phyloP scores from a whole-genome alignment of 1,284 basidiomycete genomes.

The Fomes fomentarius region DNA sequence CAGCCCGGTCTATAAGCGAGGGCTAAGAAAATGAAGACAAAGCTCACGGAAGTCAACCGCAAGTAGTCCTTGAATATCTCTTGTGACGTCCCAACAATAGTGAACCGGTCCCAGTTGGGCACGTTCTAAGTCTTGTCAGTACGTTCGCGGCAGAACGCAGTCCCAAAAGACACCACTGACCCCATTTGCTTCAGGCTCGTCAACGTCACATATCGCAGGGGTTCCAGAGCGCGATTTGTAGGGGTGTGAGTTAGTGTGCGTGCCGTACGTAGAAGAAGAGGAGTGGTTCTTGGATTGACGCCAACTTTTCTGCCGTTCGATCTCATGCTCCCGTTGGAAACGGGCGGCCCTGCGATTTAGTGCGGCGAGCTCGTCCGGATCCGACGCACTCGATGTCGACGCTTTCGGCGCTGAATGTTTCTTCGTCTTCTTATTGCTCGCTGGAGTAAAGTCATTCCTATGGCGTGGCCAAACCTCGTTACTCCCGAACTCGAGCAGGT shows the following conservation, averaged over 20 bases:
- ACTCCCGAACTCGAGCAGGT: neutral
- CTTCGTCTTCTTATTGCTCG: constrained; percentile 68
- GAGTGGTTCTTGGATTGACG: constrained; percentile 31
- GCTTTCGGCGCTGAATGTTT: constrained; percentile 55
- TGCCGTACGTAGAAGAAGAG: constrained; percentile 45
- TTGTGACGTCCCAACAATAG: constrained; percentile 90
- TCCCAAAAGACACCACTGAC: constrained; percentile 45
- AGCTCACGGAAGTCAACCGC: constrained; percentile 86
- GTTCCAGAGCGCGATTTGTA: constrained; percentile 53
- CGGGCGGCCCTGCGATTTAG: constrained; percentile 73
- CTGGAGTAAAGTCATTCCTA: constrained; percentile 23
- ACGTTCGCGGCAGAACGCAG: constrained; percentile 13
- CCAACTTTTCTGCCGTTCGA: constrained; percentile 68
- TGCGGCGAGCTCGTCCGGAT: constrained; percentile 66
- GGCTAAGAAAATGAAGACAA: neutral
- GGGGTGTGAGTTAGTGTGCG: constrained; percentile 54
- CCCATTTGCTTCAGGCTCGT: constrained; percentile 73
- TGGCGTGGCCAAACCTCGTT: too few species aligned
- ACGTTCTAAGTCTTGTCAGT: constrained; percentile 68
- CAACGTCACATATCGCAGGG: constrained; percentile 45
- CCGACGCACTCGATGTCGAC: constrained; percentile 43
- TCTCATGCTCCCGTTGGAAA: constrained; percentile 80
- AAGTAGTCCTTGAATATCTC: constrained; percentile 97
- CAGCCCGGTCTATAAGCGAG: neutral
- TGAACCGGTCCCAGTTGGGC: constrained; percentile 94